Evolutionary conservation across 106 monocot species (phyloP), one percentile per base, ranked within the genome.

Genomic region (Dendrobium officinale): DNA sequence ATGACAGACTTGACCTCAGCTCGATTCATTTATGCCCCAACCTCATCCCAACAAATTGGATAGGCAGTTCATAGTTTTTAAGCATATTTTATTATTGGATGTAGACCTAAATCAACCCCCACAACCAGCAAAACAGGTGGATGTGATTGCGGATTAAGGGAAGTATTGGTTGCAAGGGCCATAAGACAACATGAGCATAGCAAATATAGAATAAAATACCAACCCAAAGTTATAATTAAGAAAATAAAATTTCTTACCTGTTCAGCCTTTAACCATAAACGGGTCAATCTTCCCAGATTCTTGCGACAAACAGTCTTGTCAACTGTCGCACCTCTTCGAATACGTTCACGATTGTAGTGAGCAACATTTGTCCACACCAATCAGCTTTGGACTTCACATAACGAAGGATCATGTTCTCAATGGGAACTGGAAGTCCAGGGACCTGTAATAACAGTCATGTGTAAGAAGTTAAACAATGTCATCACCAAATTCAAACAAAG

Each of bases 361-460:
- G 99, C 99, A 87, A 99, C 95, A 90, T 99, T 99, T n/a, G 99
- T 99, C 99, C 99, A 99, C 99, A 99, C 99, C 99, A 99, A 91
- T 99, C 99, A 66, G 99, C 95, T 79, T 99, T 99, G 27, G 99
- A 99, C 80, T 99, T 99, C 72, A 99, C 99, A 85, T 99, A 99
- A 22, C 99, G 93, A 80, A 99, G 99, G 80, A 99, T 99, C 95
- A 99, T 99, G 77, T 95, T 99, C 68, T 99, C 99, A 76, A 99
- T 95, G 4, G 99, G 95, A 9, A 99, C 99, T n/a, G 99, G 99
- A 6, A 99, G 81, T 9, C 99, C 99, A 77, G 99, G 99, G 42
- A 99, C 99, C 96, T 96, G 90, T 17, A 90, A 84, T 44, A 5
- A 20, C 18, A 44, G n/a, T 42, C 17, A 49, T 67, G 31, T 83